These are phyloP conservation scores for Zasmidium cellare DNA, from an alignment of 2,329 filamentous ascomycete species.

Conservation along the genomic window DNA sequence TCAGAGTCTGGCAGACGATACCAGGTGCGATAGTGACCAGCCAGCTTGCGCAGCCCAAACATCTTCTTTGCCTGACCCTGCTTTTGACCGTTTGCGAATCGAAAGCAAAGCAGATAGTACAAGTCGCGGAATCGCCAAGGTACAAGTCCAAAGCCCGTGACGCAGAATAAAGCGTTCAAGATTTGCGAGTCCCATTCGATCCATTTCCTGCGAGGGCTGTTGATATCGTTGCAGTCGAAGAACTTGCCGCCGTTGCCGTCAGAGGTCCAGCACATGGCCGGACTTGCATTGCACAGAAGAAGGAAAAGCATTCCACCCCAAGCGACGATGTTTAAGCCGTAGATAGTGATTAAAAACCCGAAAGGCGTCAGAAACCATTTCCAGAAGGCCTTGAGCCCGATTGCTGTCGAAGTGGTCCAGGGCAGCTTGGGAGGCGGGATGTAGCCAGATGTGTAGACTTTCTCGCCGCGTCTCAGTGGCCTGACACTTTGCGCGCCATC, in stretches of 20 bases:
- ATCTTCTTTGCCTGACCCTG: conserved; percentile 38
- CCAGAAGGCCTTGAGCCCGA: conserved; percentile 61
- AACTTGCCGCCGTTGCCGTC: conserved; percentile 14
- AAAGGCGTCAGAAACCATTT: conserved; percentile 72
- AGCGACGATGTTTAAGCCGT: conserved; percentile 78
- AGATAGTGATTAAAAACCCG: conserved; percentile 75
- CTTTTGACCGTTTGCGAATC: conserved; percentile 41
- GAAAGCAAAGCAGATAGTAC: conserved; percentile 69
- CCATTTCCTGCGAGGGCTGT: conserved; percentile 76
- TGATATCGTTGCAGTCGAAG: conserved; percentile 35
- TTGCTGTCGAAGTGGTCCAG: conserved; percentile 15
- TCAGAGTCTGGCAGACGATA: conserved; percentile 70
- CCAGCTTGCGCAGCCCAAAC: conserved; percentile 65
- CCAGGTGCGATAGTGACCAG: conserved; percentile 74
- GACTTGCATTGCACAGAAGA: conserved; percentile 72
- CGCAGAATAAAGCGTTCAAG: conserved; percentile 79
- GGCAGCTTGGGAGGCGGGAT: conserved; percentile 35
- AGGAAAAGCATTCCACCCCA: conserved; percentile 93
- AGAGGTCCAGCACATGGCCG: conserved; percentile 68
- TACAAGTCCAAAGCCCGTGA: conserved; percentile 79
- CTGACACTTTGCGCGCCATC: conserved; percentile 11
- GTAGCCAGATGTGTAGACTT: conserved; percentile 39
- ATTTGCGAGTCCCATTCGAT: conserved; percentile 84
- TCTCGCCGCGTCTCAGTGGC: conserved; percentile 2
- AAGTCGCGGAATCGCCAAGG: conserved; percentile 83